Evolutionary conservation across 2,329 filamentous ascomycete genomes (phyloP).

Genomic region (Aspergillus fijiensis): DNA sequence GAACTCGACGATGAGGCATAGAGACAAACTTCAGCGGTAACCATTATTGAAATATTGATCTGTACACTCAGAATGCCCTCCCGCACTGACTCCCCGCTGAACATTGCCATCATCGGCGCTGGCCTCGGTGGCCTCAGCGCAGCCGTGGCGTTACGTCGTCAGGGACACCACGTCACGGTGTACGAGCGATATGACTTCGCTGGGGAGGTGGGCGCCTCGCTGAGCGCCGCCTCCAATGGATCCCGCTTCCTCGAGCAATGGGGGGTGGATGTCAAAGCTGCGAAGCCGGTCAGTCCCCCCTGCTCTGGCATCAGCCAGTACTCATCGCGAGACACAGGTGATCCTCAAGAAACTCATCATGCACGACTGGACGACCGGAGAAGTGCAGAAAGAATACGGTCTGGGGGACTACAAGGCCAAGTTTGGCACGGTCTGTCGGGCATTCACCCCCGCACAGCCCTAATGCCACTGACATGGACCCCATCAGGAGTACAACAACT

Average conservation of each 20-base stretch:
- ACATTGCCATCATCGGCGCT: slow-evolving; percentile 27
- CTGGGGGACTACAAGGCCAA: slow-evolving; percentile 29
- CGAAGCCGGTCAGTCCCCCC: slow-evolving; percentile 13
- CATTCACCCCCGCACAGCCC: neutral
- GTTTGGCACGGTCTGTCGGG: slow-evolving; percentile 19
- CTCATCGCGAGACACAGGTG: slow-evolving; percentile 9
- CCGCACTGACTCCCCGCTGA: slow-evolving; percentile 24
- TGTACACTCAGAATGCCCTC: slow-evolving; percentile 18
- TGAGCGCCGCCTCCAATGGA: slow-evolving; percentile 25
- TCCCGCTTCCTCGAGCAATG: slow-evolving; percentile 23
- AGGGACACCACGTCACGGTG: slow-evolving; percentile 22
- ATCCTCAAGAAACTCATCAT: slow-evolving; percentile 32
- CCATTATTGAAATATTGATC: neutral
- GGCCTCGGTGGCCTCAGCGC: slow-evolving; percentile 25
- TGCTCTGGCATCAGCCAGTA: too few species aligned
- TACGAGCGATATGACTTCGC: slow-evolving; percentile 27
- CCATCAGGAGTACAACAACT: slow-evolving; percentile 28
- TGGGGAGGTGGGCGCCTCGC: slow-evolving; percentile 23
- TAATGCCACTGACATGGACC: neutral
- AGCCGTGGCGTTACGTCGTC: slow-evolving; percentile 22
- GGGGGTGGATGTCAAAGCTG: slow-evolving; percentile 23
- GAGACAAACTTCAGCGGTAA: too few species aligned
- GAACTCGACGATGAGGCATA: neutral
- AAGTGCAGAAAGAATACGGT: slow-evolving; percentile 25
- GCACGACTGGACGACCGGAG: slow-evolving; percentile 31